Evolutionary conservation across 1,284 basidiomycete species (phyloP), one percentile per base, ranked within the genome.

Genomic region (Ceratobasidium sp.): DNA sequence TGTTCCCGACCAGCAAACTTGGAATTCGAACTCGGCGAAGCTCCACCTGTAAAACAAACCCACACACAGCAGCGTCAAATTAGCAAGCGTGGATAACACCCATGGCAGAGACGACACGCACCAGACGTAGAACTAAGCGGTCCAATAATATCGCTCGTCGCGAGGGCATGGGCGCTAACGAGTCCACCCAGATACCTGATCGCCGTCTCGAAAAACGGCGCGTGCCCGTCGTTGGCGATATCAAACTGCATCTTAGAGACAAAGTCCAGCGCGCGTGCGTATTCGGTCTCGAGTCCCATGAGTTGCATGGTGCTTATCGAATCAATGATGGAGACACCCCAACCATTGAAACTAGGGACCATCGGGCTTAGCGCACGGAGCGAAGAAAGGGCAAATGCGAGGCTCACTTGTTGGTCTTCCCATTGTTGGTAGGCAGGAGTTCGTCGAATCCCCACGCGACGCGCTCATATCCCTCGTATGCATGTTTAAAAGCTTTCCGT

Each of bases 291-390:
- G 13, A 98, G 85, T 28, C 86, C 91, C 91, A 98, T 93, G 64
- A 98, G 82, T 32, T 94, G 85, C 82, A 98, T 90, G 0, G 96
- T 98, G 79, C 97, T 95, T 18, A 98, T 86, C 1, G 91, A 88
- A 78, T 95, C 94, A 74, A 94, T 86, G 66, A 90, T 86, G 0
- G 91, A 91, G 0, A 96, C 90, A 14, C 94, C 94, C 95, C 96
- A 98, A 8, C 92, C 89, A 78, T 91, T 91, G 79, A 91, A 90
- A 72, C 91, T 91, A 75, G n/a, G 52, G 18, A 7, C 18, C 13
- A 55, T 4, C 14, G 41, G 46, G 13, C 8, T 59, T 49, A 61
- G 44, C 44, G 43, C 9, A n/a, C 30, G 59, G 13, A 7, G 21
- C 43, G n/a, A 26, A 30, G 2, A 52, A 23, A 57, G 11, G 9